Percentiles rank a stretch among this genome's conserved stretches.
phyloP scores from a whole-genome alignment of 176 grass and related monocot species.

The Paspalum vaginatum region DNA sequence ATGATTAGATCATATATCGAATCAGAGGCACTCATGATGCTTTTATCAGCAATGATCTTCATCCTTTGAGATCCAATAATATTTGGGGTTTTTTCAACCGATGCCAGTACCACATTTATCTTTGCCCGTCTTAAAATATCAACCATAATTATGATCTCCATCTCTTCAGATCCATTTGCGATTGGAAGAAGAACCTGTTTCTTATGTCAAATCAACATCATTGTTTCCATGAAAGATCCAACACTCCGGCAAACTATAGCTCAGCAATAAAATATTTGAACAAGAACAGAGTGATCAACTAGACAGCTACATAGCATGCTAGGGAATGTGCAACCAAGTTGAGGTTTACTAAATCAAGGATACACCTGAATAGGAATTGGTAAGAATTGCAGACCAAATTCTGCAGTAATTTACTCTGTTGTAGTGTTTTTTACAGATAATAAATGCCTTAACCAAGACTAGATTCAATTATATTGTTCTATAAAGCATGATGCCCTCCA shows the following conservation, averaged over 20 bases:
- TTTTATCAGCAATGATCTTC: conserved; percentile 74
- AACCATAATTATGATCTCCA: conserved; percentile 76
- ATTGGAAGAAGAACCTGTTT: conserved; percentile 90
- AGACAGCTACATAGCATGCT: background rate
- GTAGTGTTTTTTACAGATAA: background rate
- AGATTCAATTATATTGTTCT: background rate
- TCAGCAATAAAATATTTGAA: background rate
- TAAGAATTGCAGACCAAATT: background rate
- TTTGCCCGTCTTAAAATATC: conserved; percentile 89
- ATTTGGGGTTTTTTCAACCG: conserved; percentile 61
- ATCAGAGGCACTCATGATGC: conserved; percentile 65
- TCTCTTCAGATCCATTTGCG: conserved; percentile 92
- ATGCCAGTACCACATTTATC: conserved; percentile 84
- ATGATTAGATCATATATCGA: conserved; percentile 88
- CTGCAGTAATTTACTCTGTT: conserved; percentile 5
- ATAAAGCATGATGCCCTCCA: conserved; percentile 4
- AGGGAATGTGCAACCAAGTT: background rate
- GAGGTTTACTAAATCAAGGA: conserved; percentile 29
- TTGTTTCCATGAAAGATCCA: background rate
- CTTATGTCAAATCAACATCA: conserved; percentile 42
- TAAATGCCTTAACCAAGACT: background rate
- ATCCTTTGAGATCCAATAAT: conserved; percentile 75
- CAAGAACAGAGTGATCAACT: conserved; percentile 19
- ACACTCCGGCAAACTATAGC: conserved; percentile 21
- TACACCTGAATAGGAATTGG: background rate